phyloP scores from a whole-genome alignment of 1,139 yeast genomes.

The Candida dubliniensis region DNA sequence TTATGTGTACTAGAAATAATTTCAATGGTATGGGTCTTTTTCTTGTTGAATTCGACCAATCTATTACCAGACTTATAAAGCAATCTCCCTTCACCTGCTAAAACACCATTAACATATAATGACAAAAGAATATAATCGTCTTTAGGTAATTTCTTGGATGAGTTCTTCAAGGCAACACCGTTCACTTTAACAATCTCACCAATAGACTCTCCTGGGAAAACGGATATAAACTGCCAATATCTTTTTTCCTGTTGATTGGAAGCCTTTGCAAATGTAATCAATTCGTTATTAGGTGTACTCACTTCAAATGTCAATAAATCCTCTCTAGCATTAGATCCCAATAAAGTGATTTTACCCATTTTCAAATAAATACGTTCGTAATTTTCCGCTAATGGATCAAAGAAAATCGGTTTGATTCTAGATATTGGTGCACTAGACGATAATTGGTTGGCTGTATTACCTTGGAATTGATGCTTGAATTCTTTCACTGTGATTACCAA shows the following conservation, averaged over 20 bases:
- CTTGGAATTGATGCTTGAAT: constrained; percentile 56
- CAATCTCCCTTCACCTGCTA: constrained; percentile 56
- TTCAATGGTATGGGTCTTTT: constrained; percentile 36
- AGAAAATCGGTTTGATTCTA: constrained; percentile 61
- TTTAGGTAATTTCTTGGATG: constrained; percentile 32
- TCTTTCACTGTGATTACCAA: constrained; percentile 74
- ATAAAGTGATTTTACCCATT: constrained; percentile 50
- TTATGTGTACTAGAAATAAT: constrained; percentile 34
- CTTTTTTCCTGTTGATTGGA: constrained; percentile 57
- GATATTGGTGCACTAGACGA: constrained; percentile 51
- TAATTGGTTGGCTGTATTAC: constrained; percentile 37
- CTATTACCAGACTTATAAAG: constrained; percentile 42
- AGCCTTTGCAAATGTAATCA: constrained; percentile 62
- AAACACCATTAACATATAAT: constrained; percentile 64
- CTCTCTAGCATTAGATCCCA: constrained; percentile 28
- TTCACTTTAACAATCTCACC: constrained; percentile 68
- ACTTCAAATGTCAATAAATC: constrained; percentile 51
- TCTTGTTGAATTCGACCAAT: constrained; percentile 43
- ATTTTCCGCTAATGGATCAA: constrained; percentile 60
- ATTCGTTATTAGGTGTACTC: constrained; percentile 46
- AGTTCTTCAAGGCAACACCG: constrained; percentile 46
- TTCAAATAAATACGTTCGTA: constrained; percentile 62
- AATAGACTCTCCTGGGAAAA: constrained; percentile 67
- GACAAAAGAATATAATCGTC: constrained; percentile 60
- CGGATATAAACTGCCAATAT: constrained; percentile 78